Evolutionary conservation across 2,329 filamentous ascomycete genomes (phyloP).

Genomic region (Diaporthe eres): DNA sequence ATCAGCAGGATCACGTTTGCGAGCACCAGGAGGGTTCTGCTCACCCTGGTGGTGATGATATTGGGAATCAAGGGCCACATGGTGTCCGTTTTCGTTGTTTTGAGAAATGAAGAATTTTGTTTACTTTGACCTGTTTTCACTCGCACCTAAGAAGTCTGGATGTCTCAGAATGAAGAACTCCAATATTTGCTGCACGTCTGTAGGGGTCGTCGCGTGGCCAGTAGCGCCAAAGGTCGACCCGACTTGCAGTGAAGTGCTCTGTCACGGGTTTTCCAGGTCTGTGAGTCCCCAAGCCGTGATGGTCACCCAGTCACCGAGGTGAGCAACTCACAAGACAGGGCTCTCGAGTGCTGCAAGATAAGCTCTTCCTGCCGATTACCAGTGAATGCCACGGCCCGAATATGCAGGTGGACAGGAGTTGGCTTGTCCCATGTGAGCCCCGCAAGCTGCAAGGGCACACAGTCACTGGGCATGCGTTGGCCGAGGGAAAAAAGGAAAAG

Average conservation of each 20-base stretch:
- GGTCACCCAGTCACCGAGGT: not conserved
- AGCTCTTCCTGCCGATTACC: not conserved
- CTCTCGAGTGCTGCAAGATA: not conserved
- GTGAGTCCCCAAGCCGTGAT: not conserved
- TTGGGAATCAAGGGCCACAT: not conserved
- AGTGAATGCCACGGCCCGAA: not conserved
- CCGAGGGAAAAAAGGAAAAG: not conserved
- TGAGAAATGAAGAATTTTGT: not conserved
- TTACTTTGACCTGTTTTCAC: not conserved
- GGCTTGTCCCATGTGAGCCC: not conserved
- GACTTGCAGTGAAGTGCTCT: not conserved
- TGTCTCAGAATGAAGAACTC: not conserved
- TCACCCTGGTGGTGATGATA: not conserved
- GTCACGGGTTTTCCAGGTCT: not conserved
- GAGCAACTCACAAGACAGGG: not conserved
- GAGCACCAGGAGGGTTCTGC: not conserved
- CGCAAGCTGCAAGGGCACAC: conserved; percentile 16
- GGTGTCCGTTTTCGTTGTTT: not conserved
- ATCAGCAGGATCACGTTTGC: conserved; percentile 42
- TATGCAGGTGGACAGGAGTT: not conserved
- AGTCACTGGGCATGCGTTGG: not conserved
- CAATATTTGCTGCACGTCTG: not conserved
- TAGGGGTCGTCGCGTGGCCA: not conserved
- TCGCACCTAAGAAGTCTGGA: not conserved
- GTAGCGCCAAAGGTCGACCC: conserved; percentile 14